Conservation (phyloP, 2,329 filamentous ascomycete species). For the Fusarium bulbicola region DNA sequence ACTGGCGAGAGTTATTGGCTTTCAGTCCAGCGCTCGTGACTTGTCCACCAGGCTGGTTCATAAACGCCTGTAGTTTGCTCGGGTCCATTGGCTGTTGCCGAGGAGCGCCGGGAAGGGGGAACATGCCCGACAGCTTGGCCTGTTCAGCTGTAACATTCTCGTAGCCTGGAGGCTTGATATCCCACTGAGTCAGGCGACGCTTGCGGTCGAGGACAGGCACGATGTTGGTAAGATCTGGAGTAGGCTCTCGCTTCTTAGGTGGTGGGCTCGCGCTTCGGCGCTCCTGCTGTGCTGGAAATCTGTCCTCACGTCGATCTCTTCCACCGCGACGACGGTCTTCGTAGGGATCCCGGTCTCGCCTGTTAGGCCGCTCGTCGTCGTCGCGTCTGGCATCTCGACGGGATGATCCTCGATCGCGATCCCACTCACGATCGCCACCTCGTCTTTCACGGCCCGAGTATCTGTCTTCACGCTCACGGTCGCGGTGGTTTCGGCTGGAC, state of each 20-base stretch:
- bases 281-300: constrained; percentile 54
- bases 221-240: constrained; percentile 90
- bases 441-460: constrained; percentile 76
- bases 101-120: constrained; percentile 93
- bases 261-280: constrained; percentile 82
- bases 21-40: constrained; percentile 82
- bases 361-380: constrained; percentile 66
- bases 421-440: constrained; percentile 74
- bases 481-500: constrained; percentile 89
- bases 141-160: constrained; percentile 98
- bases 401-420: constrained; percentile 71
- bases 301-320: constrained; percentile 55
- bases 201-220: constrained; percentile 85
- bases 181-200: constrained; percentile 96
- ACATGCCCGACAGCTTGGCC: constrained; percentile 98
- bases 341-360: constrained; percentile 65
- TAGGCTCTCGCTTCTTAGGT: constrained; percentile 92
- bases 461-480: constrained; percentile 91
- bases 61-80: constrained; percentile 91
- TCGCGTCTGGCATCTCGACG: constrained; percentile 72
- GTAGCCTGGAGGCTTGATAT: constrained; percentile 98
- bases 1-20: constrained; percentile 91
- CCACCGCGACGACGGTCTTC: constrained; percentile 63
- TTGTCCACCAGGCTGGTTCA: constrained; percentile 83
- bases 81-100: constrained; percentile 96